These are phyloP conservation scores for Chytridium lagenaria DNA, from an alignment of 371 early-diverging fungal genomes.

Conservation along the genomic window DNA sequence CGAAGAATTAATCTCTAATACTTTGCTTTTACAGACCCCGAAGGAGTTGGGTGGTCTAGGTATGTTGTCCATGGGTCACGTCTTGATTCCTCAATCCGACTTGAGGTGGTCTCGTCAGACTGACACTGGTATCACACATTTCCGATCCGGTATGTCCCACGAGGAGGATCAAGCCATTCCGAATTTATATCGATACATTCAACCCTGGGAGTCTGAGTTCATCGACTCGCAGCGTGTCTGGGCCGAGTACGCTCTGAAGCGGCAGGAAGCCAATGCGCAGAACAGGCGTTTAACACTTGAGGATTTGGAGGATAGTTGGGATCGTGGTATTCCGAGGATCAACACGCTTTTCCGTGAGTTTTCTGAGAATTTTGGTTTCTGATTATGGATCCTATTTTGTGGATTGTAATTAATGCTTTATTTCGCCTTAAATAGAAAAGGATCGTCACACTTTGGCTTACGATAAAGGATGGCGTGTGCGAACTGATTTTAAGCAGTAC, in stretches of 20 bases:
- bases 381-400: slow-evolving; percentile 16
- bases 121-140: slow-evolving; percentile 96
- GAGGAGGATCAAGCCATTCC: slow-evolving; percentile 97
- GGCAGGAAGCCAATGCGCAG: slow-evolving; percentile 95
- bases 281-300: slow-evolving; percentile 94
- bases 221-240: slow-evolving; percentile 98
- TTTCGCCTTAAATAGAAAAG: slow-evolving; percentile 55
- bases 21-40: slow-evolving; percentile 61
- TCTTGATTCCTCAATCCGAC: slow-evolving; percentile 96
- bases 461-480: slow-evolving; percentile 98
- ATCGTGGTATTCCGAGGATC: slow-evolving; percentile 98
- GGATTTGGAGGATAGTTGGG: slow-evolving; percentile 98
- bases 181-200: slow-evolving; percentile 96
- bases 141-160: slow-evolving; percentile 98
- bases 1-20: slow-evolving; percentile 5
- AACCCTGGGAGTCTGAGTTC: slow-evolving; percentile 98
- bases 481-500: slow-evolving; percentile 97
- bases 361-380: slow-evolving; percentile 23
- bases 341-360: slow-evolving; percentile 79
- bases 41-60: slow-evolving; percentile 98
- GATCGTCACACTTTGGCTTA: slow-evolving; percentile 97
- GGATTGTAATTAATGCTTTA: not conserved
- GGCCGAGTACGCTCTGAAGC: slow-evolving; percentile 98
- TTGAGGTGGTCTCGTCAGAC: slow-evolving; percentile 97
- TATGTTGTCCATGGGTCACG: slow-evolving; percentile 99